Conservation (phyloP, 2,329 filamentous ascomycete species). For the Ceratocystis colombiana region DNA sequence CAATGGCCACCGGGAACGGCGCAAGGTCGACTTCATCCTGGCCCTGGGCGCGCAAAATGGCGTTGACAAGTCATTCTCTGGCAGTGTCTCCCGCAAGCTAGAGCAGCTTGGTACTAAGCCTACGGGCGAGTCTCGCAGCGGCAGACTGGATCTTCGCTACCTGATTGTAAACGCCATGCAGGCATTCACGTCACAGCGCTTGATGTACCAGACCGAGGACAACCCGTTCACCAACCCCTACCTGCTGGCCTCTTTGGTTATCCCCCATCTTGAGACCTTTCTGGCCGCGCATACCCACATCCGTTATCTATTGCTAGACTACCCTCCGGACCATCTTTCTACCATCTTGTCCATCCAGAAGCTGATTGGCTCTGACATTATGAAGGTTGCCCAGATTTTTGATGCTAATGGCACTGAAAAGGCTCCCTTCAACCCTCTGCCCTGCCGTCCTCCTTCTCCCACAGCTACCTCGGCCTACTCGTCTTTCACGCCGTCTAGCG, state of each 20-base stretch:
- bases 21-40: constrained; percentile 47
- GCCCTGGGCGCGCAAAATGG: constrained; percentile 49
- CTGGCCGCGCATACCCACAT: constrained; percentile 44
- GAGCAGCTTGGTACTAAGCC: constrained; percentile 46
- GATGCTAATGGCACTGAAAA: constrained; percentile 34
- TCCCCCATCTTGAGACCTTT: constrained; percentile 52
- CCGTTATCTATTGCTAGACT: constrained; percentile 50
- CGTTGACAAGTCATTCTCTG: constrained; percentile 42
- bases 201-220: constrained; percentile 41
- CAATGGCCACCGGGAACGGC: constrained; percentile 31
- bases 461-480: constrained; percentile 30
- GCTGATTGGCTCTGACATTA: constrained; percentile 45
- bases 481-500: constrained; percentile 21
- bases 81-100: constrained; percentile 41
- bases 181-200: constrained; percentile 43
- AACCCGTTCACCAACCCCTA: constrained; percentile 47
- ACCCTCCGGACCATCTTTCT: constrained; percentile 45
- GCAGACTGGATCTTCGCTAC: constrained; percentile 50
- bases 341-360: constrained; percentile 49
- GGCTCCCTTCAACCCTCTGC: constrained; percentile 22
- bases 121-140: constrained; percentile 43
- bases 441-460: constrained; percentile 28
- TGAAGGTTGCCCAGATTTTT: constrained; percentile 51
- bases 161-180: constrained; percentile 53
- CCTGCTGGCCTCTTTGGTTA: constrained; percentile 47